Base-by-base conservation (phyloP, 2,329 filamentous ascomycete species). In the Colletotrichum viniferum region DNA sequence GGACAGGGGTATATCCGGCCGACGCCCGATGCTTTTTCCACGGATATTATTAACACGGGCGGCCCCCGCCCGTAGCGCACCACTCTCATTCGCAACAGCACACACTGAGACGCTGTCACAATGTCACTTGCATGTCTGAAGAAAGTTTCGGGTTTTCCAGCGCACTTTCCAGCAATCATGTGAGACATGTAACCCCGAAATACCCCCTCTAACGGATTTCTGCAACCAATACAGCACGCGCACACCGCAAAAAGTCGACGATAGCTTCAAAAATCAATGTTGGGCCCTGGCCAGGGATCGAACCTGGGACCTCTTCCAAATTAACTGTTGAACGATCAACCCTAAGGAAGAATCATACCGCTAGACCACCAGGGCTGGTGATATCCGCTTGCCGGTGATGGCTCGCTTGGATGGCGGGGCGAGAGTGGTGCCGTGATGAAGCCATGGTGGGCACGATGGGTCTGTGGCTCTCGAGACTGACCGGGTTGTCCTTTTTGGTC, bases 321-420 rank as follows among this genome's bases (percentile, higher is more conserved):
- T 10, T 4, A 7, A 21, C 14, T 34, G 18, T n/a, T 61, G 4
- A 24, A 3, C 5, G 62, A 38, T 52, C 26, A 58, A 32, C 73
- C 73, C 73, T 75, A 75, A 75, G 73, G 73, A 73, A 75, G 73
- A 75, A 73, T 75, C 73, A 75, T 75, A 73, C 73, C 73, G 73
- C 73, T 75, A 75, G 73, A 69, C 73, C 73, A 75, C 69, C 38
- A 75, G 73, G 73, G 73, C 73, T 63, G 24, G 4, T 24, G 6
- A 30, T 3, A 26, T n/a, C 10, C 18, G 32, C 5, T 26, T n/a
- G 13, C 24, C 24, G 24, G 10, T 26, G 38, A 72, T 43, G 36
- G 32, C 63, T 34, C 55, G 18, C 43, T 75, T 64, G 32, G 7
- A 24, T 16, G 18, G 56, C 34, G 73, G 69, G 24, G 9, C 18